Evolutionary conservation across 495 filamentous ascomycete genomes (phyloP).

Genomic region (Coniosporium apollinis): DNA sequence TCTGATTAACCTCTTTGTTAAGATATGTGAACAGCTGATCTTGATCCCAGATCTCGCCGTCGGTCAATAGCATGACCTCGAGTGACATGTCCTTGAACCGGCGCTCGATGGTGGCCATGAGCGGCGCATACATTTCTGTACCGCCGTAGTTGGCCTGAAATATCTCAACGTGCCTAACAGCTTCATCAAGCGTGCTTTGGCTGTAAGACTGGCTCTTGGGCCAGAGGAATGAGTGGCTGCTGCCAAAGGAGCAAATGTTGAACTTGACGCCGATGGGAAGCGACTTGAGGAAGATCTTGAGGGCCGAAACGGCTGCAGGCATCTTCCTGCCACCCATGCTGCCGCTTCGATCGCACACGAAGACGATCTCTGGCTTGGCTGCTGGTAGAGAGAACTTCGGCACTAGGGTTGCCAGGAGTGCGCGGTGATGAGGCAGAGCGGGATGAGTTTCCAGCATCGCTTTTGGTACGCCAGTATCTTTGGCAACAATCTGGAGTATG

Average conservation of each 20-base stretch:
- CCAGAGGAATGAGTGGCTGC: slow-evolving; percentile 38
- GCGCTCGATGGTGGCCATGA: slow-evolving; percentile 34
- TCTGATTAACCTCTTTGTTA: slow-evolving; percentile 29
- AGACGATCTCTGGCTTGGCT: slow-evolving; percentile 45
- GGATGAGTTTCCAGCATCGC: slow-evolving; percentile 49
- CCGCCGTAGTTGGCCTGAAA: slow-evolving; percentile 43
- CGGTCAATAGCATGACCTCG: slow-evolving; percentile 53
- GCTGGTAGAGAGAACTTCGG: slow-evolving; percentile 43
- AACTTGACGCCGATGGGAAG: slow-evolving; percentile 50
- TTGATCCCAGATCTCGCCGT: slow-evolving; percentile 52
- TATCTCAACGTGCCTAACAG: slow-evolving; percentile 30
- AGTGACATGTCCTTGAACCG: slow-evolving; percentile 35
- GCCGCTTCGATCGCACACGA: slow-evolving; percentile 52
- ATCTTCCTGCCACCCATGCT: slow-evolving; percentile 43
- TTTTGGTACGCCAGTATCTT: slow-evolving; percentile 36
- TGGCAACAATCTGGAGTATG: slow-evolving; percentile 37
- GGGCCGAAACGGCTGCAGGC: slow-evolving; percentile 34
- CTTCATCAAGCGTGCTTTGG: slow-evolving; percentile 31
- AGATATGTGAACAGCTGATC: slow-evolving; percentile 37
- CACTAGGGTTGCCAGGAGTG: slow-evolving; percentile 50
- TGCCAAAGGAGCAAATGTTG: slow-evolving; percentile 61
- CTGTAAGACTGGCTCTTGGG: slow-evolving; percentile 36
- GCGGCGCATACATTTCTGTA: slow-evolving; percentile 44
- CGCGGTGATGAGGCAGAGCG: slow-evolving; percentile 39
- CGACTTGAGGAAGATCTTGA: slow-evolving; percentile 53